These are phyloP conservation scores for Elaeagnus macrophylla DNA, from an alignment of 306 rosid species.

Conservation along the genomic window DNA sequence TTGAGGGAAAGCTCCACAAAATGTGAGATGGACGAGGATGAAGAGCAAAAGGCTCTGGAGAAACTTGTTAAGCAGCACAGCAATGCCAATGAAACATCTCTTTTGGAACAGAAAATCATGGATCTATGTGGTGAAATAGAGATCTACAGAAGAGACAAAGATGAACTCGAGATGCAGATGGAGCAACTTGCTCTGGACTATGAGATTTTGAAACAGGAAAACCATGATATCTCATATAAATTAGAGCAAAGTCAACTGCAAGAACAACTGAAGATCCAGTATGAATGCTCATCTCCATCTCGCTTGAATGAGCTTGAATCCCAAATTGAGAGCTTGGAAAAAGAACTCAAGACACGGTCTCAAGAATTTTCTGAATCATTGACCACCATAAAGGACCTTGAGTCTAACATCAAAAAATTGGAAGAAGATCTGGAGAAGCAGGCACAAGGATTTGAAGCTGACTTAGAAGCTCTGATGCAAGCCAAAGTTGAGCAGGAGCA, in stretches of 20 bases:
- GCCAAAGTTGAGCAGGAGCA: constrained; percentile 84
- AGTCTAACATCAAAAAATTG: constrained; percentile 47
- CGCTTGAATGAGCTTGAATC: constrained; percentile 50
- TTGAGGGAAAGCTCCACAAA: constrained; percentile 28
- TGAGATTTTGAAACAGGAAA: constrained; percentile 94
- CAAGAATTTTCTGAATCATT: constrained; percentile 62
- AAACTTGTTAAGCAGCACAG: constrained; percentile 52
- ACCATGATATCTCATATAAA: constrained; percentile 63
- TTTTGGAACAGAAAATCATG: constrained; percentile 57
- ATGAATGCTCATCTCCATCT: constrained; percentile 60
- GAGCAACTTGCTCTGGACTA: constrained; percentile 97
- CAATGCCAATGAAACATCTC: constrained; percentile 39
- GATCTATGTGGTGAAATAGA: constrained; percentile 81
- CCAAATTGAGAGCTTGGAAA: constrained; percentile 55
- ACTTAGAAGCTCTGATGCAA: constrained; percentile 50
- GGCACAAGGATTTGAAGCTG: constrained; percentile 57
- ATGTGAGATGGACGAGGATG: constrained; percentile 47
- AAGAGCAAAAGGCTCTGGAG: constrained; percentile 73
- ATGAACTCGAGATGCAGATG: constrained; percentile 89
- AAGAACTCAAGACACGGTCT: constrained; percentile 58
- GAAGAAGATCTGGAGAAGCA: constrained; percentile 75
- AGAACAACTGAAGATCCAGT: constrained; percentile 71
- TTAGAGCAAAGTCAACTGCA: constrained; percentile 84
- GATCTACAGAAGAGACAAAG: constrained; percentile 76
- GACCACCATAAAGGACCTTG: constrained; percentile 56